A percentile compares a stretch with the other conserved stretches of the same genome.
phyloP scores from a whole-genome alignment of 306 rosid species.

The Dicorynia guianensis region DNA sequence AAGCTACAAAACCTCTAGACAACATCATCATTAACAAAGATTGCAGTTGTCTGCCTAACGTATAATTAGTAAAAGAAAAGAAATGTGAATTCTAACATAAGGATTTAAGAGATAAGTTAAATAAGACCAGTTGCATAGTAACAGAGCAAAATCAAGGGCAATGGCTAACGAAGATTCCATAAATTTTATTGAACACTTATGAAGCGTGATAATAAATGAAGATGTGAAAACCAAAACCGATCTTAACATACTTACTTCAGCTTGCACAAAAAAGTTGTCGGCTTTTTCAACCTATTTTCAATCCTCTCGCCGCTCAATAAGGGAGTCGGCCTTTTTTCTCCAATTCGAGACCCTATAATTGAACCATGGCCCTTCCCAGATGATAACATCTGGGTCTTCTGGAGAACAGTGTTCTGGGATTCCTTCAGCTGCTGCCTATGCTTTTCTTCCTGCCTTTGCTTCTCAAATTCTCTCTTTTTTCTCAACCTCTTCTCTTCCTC shows the following conservation, averaged over 20 bases:
- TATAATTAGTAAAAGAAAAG: conserved; percentile 3
- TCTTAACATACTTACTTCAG: conserved; percentile 77
- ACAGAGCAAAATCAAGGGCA: neutral
- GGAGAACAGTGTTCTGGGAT: conserved; percentile 75
- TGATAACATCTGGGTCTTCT: conserved; percentile 72
- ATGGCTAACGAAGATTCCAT: neutral
- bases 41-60: conserved; percentile 26
- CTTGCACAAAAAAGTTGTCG: conserved; percentile 98
- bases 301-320: conserved; percentile 85
- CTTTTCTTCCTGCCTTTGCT: conserved; percentile 87
- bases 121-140: neutral
- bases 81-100: conserved; percentile 15
- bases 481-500: conserved; percentile 86
- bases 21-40: conserved; percentile 10
- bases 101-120: neutral
- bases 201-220: neutral
- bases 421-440: conserved; percentile 90
- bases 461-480: conserved; percentile 88
- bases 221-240: conserved; percentile 34
- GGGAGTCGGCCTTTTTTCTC: conserved; percentile 77
- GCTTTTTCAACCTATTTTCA: conserved; percentile 96
- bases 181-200: neutral
- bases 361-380: conserved; percentile 90
- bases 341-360: conserved; percentile 84
- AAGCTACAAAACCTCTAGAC: conserved; percentile 8